phyloP scores from a whole-genome alignment of 176 grass and related monocot genomes.

The Dendrocalamus sinicus region DNA sequence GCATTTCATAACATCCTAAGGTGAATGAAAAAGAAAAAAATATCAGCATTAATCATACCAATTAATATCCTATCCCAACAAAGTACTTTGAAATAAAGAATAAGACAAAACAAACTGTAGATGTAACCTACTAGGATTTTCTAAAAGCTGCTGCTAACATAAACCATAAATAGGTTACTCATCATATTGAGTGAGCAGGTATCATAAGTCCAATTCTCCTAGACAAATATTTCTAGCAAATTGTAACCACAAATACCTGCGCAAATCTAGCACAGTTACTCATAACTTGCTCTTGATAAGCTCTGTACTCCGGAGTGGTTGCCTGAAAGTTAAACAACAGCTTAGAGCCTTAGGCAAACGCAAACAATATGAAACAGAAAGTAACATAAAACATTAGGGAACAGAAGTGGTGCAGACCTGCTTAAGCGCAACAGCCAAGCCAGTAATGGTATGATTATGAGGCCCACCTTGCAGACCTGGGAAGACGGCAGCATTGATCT shows the following conservation, averaged over 20 bases:
- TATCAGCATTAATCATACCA: not conserved
- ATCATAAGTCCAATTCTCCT: slow-evolving; percentile 5
- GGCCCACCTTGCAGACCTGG: slow-evolving; percentile 98
- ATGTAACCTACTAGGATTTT: not conserved
- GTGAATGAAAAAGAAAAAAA: slow-evolving; percentile 17
- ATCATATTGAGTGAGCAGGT: not conserved
- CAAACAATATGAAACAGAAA: slow-evolving; percentile 32
- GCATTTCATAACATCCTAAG: slow-evolving; percentile 28
- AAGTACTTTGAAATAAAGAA: slow-evolving; percentile 34
- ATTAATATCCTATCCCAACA: not conserved
- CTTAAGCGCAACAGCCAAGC: slow-evolving; percentile 97
- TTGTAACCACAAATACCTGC: slow-evolving; percentile 53
- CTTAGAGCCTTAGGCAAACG: slow-evolving; percentile 32
- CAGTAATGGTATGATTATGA: slow-evolving; percentile 99
- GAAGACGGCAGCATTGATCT: slow-evolving; percentile 97
- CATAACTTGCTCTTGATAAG: slow-evolving; percentile 98
- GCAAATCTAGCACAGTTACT: slow-evolving; percentile 97
- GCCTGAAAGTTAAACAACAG: slow-evolving; percentile 57
- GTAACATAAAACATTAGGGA: slow-evolving; percentile 30
- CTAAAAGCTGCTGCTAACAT: not conserved
- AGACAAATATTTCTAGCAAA: slow-evolving; percentile 1
- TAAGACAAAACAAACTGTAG: not conserved
- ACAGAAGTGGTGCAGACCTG: slow-evolving; percentile 61
- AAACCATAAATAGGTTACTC: slow-evolving; percentile 15
- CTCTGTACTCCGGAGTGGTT: slow-evolving; percentile 76